Percentiles rank a stretch among this genome's conserved stretches.
Conservation (phyloP, 2,329 filamentous ascomycete genomes). For the Orbilia quercus region DNA sequence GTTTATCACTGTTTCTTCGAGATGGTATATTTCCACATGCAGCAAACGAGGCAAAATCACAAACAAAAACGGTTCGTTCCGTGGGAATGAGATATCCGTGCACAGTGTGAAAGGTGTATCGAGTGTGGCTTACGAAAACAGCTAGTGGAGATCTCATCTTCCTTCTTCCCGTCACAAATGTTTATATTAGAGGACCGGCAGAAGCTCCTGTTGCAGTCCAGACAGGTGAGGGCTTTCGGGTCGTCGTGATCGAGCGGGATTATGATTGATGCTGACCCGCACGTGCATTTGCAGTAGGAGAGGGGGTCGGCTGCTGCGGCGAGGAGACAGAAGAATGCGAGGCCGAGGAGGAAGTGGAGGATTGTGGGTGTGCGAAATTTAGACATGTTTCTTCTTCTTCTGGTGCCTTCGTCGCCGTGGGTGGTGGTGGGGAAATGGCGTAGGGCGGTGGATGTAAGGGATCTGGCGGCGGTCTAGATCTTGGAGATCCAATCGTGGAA, state of each 20-base stretch:
- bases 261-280: slow-evolving; percentile 75
- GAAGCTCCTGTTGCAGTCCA: slow-evolving; percentile 75
- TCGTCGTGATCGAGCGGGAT: slow-evolving; percentile 71
- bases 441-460: slow-evolving; percentile 13
- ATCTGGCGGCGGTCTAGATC: slow-evolving; percentile 42
- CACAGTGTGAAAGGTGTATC: background rate
- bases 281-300: slow-evolving; percentile 77
- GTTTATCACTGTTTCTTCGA: too few species aligned
- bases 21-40: slow-evolving; percentile 2
- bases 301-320: slow-evolving; percentile 51
- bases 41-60: too few species aligned
- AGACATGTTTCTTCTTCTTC: slow-evolving; percentile 1
- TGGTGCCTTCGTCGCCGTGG: too few species aligned
- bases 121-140: slow-evolving; percentile 70
- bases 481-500: slow-evolving; percentile 1
- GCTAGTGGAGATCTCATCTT: slow-evolving; percentile 73
- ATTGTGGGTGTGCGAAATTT: slow-evolving; percentile 27
- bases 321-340: slow-evolving; percentile 26
- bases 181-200: slow-evolving; percentile 73
- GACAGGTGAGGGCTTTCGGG: slow-evolving; percentile 67
- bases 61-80: too few species aligned
- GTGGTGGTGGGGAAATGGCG: background rate
- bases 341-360: slow-evolving; percentile 52
- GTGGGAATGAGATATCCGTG: too few species aligned
- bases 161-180: slow-evolving; percentile 71